These are phyloP conservation scores for Aspergillus asperescens DNA, from an alignment of 495 filamentous ascomycete genomes.

Conservation along the genomic window DNA sequence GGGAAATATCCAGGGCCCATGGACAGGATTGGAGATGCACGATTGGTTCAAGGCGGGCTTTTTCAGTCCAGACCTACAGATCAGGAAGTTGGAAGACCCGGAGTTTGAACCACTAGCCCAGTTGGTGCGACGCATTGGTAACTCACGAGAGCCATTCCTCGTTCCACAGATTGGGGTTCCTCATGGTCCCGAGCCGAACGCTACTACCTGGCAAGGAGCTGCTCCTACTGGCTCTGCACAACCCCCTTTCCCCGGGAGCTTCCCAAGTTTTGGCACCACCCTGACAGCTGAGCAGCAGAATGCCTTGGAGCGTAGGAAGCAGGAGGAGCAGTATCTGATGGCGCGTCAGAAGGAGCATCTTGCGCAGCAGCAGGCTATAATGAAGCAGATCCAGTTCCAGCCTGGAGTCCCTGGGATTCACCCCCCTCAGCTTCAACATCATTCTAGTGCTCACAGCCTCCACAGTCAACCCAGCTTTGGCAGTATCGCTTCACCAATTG, in stretches of 20 bases:
- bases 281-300: constrained; percentile 97
- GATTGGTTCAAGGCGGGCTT: constrained; percentile 99
- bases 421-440: constrained; percentile 70
- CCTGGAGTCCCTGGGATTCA: constrained; percentile 44
- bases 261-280: constrained; percentile 96
- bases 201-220: constrained; percentile 36
- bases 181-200: constrained; percentile 61
- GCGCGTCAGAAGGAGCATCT: constrained; percentile 90
- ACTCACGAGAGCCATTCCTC: constrained; percentile 93
- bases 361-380: constrained; percentile 76
- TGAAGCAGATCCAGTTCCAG: constrained; percentile 67
- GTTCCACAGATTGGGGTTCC: constrained; percentile 94
- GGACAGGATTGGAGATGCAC: constrained; percentile 96
- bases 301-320: constrained; percentile 89
- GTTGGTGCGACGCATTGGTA: constrained; percentile 91
- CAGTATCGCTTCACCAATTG: constrained; percentile 81
- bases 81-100: constrained; percentile 85
- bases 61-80: constrained; percentile 88
- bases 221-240: constrained; percentile 59
- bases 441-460: constrained; percentile 88
- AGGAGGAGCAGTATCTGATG: constrained; percentile 96
- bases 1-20: constrained; percentile 86
- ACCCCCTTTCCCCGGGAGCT: constrained; percentile 90
- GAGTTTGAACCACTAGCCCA: constrained; percentile 97
- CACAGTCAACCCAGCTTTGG: constrained; percentile 95